phyloP scores from a whole-genome alignment of 164 flowering plant species.

The Cinnamomum chago region DNA sequence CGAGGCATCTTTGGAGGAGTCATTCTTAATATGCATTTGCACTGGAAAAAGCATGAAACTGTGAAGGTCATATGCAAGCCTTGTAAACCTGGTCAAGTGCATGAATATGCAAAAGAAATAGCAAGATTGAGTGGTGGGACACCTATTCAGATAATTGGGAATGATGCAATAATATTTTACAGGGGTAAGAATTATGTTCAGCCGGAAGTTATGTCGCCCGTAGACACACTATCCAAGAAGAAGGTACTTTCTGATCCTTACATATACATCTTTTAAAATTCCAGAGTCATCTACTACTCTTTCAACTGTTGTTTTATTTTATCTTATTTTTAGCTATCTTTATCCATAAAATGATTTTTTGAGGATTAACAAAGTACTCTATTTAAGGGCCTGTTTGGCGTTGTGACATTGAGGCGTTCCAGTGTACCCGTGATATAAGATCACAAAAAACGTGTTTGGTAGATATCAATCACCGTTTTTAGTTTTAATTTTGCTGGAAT shows the following conservation, averaged over 20 bases:
- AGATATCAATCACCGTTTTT: no score
- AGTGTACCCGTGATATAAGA: no score
- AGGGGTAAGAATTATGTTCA: constrained; percentile 86
- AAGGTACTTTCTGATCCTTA: constrained; percentile 39
- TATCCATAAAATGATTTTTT: neutral
- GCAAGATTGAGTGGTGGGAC: constrained; percentile 90
- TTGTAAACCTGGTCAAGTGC: constrained; percentile 80
- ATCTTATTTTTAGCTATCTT: neutral
- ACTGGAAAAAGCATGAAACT: constrained; percentile 97
- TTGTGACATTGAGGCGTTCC: no score
- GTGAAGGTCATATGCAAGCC: constrained; percentile 87
- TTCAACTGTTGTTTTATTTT: neutral
- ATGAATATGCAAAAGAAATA: constrained; percentile 71
- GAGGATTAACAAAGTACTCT: no score
- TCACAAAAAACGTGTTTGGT: no score
- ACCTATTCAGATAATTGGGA: constrained; percentile 73
- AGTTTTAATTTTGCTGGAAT: no score
- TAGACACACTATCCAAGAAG: constrained; percentile 86
- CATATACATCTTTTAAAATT: neutral
- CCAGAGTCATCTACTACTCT: neutral
- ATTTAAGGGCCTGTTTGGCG: no score
- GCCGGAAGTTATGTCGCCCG: constrained; percentile 79
- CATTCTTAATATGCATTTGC: constrained; percentile 92
- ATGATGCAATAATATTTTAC: constrained; percentile 75
- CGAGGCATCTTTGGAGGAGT: constrained; percentile 95